Evolutionary conservation across 2,329 filamentous ascomycete genomes (phyloP).

Genomic region (Cryphonectria radicalis): DNA sequence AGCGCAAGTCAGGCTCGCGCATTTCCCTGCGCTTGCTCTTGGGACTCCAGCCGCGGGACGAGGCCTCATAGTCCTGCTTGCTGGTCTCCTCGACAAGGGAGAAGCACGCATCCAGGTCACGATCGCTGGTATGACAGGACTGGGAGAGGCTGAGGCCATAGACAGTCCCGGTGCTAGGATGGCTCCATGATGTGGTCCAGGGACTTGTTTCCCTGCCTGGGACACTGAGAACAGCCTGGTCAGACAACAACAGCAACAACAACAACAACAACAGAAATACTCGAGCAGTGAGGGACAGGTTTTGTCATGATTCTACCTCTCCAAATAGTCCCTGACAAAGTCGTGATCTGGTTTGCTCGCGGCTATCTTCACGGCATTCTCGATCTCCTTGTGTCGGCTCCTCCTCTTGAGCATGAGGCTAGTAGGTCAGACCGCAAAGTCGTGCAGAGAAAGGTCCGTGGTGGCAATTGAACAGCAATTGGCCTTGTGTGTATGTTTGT

Average conservation of each 20-base stretch:
- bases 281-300: background rate
- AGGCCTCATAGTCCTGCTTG: slow-evolving; percentile 64
- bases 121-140: slow-evolving; percentile 43
- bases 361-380: slow-evolving; percentile 16
- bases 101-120: slow-evolving; percentile 59
- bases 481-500: too few relatives aligned
- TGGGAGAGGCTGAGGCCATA: slow-evolving; percentile 51
- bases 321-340: slow-evolving; percentile 20
- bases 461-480: background rate
- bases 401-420: slow-evolving; percentile 8
- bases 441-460: background rate
- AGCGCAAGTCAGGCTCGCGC: slow-evolving; percentile 68
- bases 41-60: slow-evolving; percentile 66
- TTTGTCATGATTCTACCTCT: slow-evolving; percentile 8
- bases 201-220: slow-evolving; percentile 29
- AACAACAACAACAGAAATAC: background rate
- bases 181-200: slow-evolving; percentile 50
- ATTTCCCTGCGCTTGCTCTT: slow-evolving; percentile 68
- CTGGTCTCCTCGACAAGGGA: slow-evolving; percentile 66
- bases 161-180: slow-evolving; percentile 47
- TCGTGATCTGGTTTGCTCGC: slow-evolving; percentile 18
- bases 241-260: background rate
- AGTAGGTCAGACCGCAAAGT: background rate
- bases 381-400: slow-evolving; percentile 14
- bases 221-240: slow-evolving; percentile 4